Conservation (phyloP, 176 grass and related monocot genomes). For the Eragrostis curvula region DNA sequence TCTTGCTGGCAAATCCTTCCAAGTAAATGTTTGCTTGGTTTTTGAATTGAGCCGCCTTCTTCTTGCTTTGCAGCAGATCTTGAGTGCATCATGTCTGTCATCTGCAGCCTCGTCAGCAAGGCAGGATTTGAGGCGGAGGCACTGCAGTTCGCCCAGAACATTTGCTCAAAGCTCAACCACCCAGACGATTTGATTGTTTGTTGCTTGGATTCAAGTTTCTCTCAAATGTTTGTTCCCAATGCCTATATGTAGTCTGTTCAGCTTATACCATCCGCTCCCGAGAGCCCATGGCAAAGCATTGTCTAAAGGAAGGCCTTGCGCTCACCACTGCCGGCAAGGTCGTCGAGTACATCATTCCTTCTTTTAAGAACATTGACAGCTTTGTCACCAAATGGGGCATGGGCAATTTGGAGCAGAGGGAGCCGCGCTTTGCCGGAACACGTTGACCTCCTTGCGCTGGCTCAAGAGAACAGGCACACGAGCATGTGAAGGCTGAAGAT, state of each 20-base stretch:
- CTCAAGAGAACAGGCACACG: too few relatives aligned
- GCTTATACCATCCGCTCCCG: conserved; percentile 75
- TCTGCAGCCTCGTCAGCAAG: conserved; percentile 83
- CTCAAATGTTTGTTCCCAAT: conserved; percentile 9
- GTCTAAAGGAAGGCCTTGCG: conserved; percentile 82
- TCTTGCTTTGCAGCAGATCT: conserved; percentile 52
- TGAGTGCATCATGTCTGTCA: conserved; percentile 78
- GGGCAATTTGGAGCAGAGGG: conserved; percentile 67
- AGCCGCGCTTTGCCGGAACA: conserved; percentile 62
- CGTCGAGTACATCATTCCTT: conserved; percentile 63
- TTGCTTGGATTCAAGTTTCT: too few relatives aligned
- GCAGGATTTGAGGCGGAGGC: conserved; percentile 69
- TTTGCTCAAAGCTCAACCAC: conserved; percentile 75
- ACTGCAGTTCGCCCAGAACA: conserved; percentile 68
- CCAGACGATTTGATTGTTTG: conserved; percentile 42
- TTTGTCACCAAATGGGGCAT: conserved; percentile 79
- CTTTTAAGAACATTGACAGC: conserved; percentile 80
- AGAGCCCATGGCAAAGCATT: conserved; percentile 62
- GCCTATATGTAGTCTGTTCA: conserved; percentile 53
- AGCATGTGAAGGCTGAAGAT: too few relatives aligned
- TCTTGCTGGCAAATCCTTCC: too few relatives aligned
- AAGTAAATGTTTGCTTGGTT: too few relatives aligned
- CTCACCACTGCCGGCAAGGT: conserved; percentile 61
- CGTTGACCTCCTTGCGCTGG: too few relatives aligned
- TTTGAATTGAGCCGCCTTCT: too few relatives aligned